phyloP scores from a whole-genome alignment of 495 filamentous ascomycete genomes.

The Elasticomyces elasticus region DNA sequence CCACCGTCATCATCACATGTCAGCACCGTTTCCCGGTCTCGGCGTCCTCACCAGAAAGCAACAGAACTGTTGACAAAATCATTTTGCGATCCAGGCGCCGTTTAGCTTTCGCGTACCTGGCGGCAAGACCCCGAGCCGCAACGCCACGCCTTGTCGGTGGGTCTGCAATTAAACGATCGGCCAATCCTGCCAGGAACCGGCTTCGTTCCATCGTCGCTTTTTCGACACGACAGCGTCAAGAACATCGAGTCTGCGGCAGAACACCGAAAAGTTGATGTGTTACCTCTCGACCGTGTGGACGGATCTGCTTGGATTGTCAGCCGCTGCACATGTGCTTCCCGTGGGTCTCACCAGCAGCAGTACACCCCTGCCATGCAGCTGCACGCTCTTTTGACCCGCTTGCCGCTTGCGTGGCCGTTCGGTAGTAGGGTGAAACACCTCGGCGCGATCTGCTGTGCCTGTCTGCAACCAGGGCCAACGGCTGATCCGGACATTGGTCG shows the following conservation, averaged over 20 bases:
- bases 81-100: background rate
- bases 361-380: slow-evolving; percentile 2
- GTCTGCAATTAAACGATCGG: background rate
- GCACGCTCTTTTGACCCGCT: background rate
- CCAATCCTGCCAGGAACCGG: background rate
- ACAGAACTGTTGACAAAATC: background rate
- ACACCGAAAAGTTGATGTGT: background rate
- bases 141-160: background rate
- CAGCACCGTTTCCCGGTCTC: background rate
- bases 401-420: background rate
- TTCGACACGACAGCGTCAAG: background rate
- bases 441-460: slow-evolving; percentile 2
- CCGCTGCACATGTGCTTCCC: slow-evolving; percentile 1
- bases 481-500: slow-evolving; percentile 4
- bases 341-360: background rate
- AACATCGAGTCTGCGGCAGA: background rate
- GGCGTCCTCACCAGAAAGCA: background rate
- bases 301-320: background rate
- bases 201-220: background rate
- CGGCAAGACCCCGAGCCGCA: background rate
- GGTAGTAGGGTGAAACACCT: slow-evolving; percentile 3
- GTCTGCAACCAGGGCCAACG: background rate
- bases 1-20: background rate
- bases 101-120: slow-evolving; percentile 2
- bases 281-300: background rate